Evolutionary conservation across 345 rosid genomes (phyloP).

Genomic region (Aquilaria malaccensis): DNA sequence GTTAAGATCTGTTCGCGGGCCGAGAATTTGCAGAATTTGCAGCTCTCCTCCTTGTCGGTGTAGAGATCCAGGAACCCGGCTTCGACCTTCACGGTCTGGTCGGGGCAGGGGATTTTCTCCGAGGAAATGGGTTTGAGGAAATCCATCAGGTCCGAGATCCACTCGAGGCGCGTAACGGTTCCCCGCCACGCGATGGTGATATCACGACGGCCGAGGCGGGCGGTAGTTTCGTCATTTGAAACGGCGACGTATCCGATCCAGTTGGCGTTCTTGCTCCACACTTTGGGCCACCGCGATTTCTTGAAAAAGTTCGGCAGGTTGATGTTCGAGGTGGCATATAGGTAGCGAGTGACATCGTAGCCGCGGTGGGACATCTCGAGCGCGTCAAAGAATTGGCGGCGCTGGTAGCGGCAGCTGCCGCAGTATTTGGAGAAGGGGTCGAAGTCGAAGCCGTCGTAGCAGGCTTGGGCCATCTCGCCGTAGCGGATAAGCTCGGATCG

Average conservation of each 20-base stretch:
- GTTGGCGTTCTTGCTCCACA: conserved; percentile 78
- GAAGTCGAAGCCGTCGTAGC: conserved; percentile 78
- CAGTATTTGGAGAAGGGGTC: conserved; percentile 73
- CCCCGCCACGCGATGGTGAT: conserved; percentile 73
- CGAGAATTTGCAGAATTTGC: conserved; percentile 56
- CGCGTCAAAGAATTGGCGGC: conserved; percentile 41
- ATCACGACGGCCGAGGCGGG: conserved; percentile 66
- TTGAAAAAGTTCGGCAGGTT: conserved; percentile 81
- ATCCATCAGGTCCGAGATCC: conserved; percentile 75
- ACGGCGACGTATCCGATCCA: conserved; percentile 91
- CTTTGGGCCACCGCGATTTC: conserved; percentile 74
- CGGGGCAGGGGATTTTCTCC: conserved; percentile 58
- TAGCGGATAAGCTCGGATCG: conserved; percentile 78
- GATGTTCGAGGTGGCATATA: conserved; percentile 68
- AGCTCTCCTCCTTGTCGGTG: conserved; percentile 52
- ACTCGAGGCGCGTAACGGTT: conserved; percentile 69
- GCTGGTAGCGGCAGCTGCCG: conserved; percentile 63
- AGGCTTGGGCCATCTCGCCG: conserved; percentile 88
- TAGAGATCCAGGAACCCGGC: conserved; percentile 78
- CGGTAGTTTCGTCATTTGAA: conserved; percentile 41
- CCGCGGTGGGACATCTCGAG: conserved; percentile 42
- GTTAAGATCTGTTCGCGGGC: conserved; percentile 65
- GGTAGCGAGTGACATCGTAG: conserved; percentile 54
- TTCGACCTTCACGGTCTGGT: conserved; percentile 62
- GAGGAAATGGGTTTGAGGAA: conserved; percentile 42